Conservation (phyloP, 768 basidiomycete species). For the Nidula microcarpa region DNA sequence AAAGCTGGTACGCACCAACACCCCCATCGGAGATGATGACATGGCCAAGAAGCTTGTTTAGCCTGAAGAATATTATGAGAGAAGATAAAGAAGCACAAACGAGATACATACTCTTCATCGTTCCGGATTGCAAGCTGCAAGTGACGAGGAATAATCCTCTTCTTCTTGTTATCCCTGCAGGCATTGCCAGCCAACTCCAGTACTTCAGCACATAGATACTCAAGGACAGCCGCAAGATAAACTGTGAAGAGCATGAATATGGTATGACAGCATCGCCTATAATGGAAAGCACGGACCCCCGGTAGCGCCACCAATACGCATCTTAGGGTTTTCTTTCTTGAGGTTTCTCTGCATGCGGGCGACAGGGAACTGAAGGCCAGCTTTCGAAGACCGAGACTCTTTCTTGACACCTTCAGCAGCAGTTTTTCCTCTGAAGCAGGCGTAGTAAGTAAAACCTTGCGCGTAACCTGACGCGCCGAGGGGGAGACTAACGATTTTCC, state of each 20-base stretch:
- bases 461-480: neutral
- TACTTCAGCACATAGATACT: constrained; percentile 86
- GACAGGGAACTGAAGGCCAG: constrained; percentile 73
- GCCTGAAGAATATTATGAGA: constrained; percentile 20
- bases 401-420: constrained; percentile 40
- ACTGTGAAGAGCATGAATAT: constrained; percentile 35
- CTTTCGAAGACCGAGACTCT: constrained; percentile 64
- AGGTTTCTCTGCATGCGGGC: constrained; percentile 79
- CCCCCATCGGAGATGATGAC: constrained; percentile 78
- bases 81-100: neutral
- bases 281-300: constrained; percentile 40
- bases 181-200: constrained; percentile 81
- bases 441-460: neutral
- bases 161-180: constrained; percentile 79
- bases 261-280: neutral
- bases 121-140: constrained; percentile 78
- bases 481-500: constrained; percentile 42
- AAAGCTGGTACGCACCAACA: constrained; percentile 42
- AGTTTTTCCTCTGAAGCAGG: constrained; percentile 13
- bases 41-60: constrained; percentile 54
- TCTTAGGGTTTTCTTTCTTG: constrained; percentile 71
- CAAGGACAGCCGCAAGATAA: constrained; percentile 81
- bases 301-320: constrained; percentile 67
- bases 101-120: constrained; percentile 55
- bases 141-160: constrained; percentile 81